Base-by-base conservation (phyloP, 192 early-diverging fungal genomes). In the Podochytrium sp. region DNA sequence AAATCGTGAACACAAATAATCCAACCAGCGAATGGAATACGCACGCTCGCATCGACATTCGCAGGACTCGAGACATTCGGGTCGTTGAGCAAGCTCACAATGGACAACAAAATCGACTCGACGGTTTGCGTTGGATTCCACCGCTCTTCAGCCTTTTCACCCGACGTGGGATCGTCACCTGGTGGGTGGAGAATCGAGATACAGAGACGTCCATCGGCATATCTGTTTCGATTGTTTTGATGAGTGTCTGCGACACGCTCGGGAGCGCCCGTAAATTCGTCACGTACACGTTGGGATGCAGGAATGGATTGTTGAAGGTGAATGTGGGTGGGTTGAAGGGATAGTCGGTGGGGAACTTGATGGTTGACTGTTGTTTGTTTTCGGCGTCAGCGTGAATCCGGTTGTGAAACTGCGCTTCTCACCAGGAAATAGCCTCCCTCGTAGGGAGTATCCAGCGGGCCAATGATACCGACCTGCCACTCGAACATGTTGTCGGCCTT, bases 61-160 rank as follows among this genome's bases (percentile, higher is more conserved):
- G 87, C 87, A 39, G 86, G 86, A 59, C 80, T 82, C 55, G 77
- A 78, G 38, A 70, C 50, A 68, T 88, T 88, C 34, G 87, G 87
- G 71, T 88, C 87, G 67, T 76, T 84, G 33, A 88, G 70, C 37
- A 88, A 66, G 3, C 78, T 79, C 3, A 88, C 75, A 23, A 88
- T 66, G 7, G 87, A 88, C 27, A 87, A 61, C 27, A 87, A 73
- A 27, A 87, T 83, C 35, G 76, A 79, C 62, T 87, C 86, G 32
- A 87, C 83, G 20, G 69, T 66, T 59, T 93, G 92, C 32, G 91
- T 91, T 7, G 92, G 92, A 77, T 92, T 93, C 92, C 92, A 93
- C 60, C 92, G 87, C 81, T 93, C 91, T 47, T 85, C 85, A 7
- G 91, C 90, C 42, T 76, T 80, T 65, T 93, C 92, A n/a, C 90